Evolutionary conservation across 1,139 yeast species (phyloP).

Genomic region (Taiozyma sp.): DNA sequence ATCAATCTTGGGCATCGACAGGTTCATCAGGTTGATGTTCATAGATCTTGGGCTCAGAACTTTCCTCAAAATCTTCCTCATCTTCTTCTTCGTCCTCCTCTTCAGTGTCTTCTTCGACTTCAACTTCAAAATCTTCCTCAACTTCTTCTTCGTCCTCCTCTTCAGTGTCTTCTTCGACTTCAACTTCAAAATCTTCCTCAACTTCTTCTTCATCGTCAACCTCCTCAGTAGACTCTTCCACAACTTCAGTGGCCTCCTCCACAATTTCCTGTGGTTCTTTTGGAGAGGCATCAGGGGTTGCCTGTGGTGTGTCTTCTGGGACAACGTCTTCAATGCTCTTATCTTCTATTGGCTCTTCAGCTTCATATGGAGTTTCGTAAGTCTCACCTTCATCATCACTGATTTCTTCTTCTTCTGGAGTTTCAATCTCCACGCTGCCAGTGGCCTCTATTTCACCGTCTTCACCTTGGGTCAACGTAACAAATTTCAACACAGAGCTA

Average conservation of each 20-base stretch:
- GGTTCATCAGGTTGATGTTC: neutral
- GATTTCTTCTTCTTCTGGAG: conserved; percentile 8
- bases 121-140: no score
- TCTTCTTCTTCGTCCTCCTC: conserved; percentile 1
- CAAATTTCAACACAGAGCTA: conserved; percentile 10
- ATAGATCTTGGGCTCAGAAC: neutral
- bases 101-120: no score
- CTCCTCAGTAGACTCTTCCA: neutral
- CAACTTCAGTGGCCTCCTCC: neutral
- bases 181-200: neutral
- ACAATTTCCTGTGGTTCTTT: neutral
- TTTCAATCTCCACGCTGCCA: conserved; percentile 6
- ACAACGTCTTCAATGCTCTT: neutral
- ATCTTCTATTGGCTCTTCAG: conserved; percentile 3
- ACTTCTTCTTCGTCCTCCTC: neutral
- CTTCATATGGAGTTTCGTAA: conserved; percentile 1
- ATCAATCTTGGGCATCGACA: conserved; percentile 2
- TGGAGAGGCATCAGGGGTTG: neutral
- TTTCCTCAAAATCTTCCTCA: conserved; percentile 1
- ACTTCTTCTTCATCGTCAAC: conserved; percentile 1
- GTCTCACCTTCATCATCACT: conserved; percentile 8
- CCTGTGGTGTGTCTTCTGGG: neutral
- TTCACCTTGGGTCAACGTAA: conserved; percentile 8
- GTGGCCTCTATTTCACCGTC: conserved; percentile 9
- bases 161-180: neutral